phyloP scores from a whole-genome alignment of 257 asterid genomes.

The Haberlea rhodopensis region DNA sequence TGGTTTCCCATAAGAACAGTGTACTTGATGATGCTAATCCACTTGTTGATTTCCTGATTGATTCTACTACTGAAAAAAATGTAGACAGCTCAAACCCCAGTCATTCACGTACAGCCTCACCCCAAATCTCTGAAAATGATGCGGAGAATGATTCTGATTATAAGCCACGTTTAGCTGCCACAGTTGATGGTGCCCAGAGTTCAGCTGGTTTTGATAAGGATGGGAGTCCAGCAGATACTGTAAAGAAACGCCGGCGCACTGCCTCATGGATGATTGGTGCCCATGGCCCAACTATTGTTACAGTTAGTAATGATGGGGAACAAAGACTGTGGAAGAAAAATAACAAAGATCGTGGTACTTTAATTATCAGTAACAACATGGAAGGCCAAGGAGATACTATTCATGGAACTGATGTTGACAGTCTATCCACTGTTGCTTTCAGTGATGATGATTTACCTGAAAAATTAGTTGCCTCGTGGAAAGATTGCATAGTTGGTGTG shows the following conservation, averaged over 20 bases:
- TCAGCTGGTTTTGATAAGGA: conserved; percentile 36
- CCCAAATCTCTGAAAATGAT: conserved; percentile 46
- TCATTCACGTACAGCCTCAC: conserved; percentile 41
- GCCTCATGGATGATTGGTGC: conserved; percentile 61
- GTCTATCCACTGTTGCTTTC: conserved; percentile 33
- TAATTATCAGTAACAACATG: conserved; percentile 29
- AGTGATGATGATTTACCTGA: conserved; percentile 70
- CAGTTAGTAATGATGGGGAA: conserved; percentile 41
- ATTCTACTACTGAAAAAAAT: conserved; percentile 33
- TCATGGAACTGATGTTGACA: conserved; percentile 41
- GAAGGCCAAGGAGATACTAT: conserved; percentile 37
- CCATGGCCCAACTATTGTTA: conserved; percentile 47
- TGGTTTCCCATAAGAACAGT: conserved; percentile 19
- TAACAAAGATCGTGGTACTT: conserved; percentile 27
- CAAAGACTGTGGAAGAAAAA: conserved; percentile 38
- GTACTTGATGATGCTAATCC: conserved; percentile 33
- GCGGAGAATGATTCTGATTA: conserved; percentile 59
- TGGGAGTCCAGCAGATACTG: conserved; percentile 87
- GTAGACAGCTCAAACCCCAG: conserved; percentile 58
- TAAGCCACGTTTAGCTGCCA: conserved; percentile 42
- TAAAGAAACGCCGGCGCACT: conserved; percentile 83
- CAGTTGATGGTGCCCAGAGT: conserved; percentile 37
- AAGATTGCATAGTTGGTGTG: conserved; percentile 66
- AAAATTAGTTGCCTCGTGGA: conserved; percentile 70
- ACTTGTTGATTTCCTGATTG: conserved; percentile 28